Conservation (phyloP, 2,329 filamentous ascomycete genomes). For the Nakataea oryzae region DNA sequence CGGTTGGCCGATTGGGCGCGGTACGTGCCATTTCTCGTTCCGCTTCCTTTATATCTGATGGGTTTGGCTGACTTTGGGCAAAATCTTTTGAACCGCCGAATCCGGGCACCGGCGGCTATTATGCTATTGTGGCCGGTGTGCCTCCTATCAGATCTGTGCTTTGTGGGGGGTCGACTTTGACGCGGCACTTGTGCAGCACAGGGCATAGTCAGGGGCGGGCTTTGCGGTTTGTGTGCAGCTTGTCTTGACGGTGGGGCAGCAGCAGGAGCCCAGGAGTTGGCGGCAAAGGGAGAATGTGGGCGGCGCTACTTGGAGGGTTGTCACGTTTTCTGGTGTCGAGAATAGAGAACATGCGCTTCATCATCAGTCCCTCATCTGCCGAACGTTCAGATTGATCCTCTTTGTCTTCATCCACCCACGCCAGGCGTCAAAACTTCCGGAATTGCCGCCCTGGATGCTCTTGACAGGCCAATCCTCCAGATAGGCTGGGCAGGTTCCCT, state of each 20-base stretch:
- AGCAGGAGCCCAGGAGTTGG: background rate
- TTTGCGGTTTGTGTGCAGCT: too few relatives aligned
- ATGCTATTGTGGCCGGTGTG: too few relatives aligned
- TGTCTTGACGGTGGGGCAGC: background rate
- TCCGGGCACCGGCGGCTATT: too few relatives aligned
- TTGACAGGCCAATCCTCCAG: constrained; percentile 66
- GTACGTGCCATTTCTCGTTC: background rate
- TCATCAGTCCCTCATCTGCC: constrained; percentile 63
- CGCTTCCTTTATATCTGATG: too few relatives aligned
- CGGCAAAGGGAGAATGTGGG: background rate
- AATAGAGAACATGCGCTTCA: background rate
- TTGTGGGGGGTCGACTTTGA: too few relatives aligned
- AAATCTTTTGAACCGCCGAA: background rate
- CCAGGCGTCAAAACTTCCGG: constrained; percentile 55
- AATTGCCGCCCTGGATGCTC: constrained; percentile 12
- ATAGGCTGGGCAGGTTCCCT: constrained; percentile 66
- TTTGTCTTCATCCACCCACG: constrained; percentile 81
- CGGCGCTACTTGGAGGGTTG: background rate
- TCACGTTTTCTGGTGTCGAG: background rate
- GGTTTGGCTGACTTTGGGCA: background rate
- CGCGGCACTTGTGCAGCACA: too few relatives aligned
- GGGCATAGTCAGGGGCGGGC: too few relatives aligned
- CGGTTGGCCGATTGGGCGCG: too few relatives aligned
- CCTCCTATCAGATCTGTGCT: too few relatives aligned
- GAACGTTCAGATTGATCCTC: constrained; percentile 82